Evolutionary conservation across 1,284 basidiomycete species (phyloP), one percentile per base, ranked within the genome.

Genomic region (Ustilago loliicola): DNA sequence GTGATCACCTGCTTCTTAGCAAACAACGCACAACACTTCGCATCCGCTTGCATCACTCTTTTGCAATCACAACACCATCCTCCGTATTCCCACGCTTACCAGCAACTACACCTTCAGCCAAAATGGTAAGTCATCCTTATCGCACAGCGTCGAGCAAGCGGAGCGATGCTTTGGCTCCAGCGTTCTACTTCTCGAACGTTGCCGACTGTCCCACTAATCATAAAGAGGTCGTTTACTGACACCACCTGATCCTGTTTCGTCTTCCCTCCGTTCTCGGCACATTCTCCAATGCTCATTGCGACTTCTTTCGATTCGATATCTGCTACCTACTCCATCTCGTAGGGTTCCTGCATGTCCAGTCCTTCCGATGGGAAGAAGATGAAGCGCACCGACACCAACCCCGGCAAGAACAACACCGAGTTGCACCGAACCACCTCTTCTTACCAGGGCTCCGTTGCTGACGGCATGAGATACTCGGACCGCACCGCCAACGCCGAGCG

Each of bases 371-470:
- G 80, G 51, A 84, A 84, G 80, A 79, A 80, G 72, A 81, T 85
- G 69, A 84, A 80, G 78, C 83, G 84, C 47, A 85, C 85, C 48
- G 84, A 85, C 66, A 85, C 85, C 59, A 85, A 85, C 80, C 80
- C 75, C 11, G 65, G 68, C 57, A 74, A 73, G 62, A 77, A 72
- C 66, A 79, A 77, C 72, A 85, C 84, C 67, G 85, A 84, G 70
- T 76, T 86, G 50, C 85, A 85, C 62, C 83, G 85, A 47, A 85
- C 84, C 67, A 85, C 85, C 29, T 85, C 84, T 17, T 86, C 85
- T 32, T 86, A 83, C 81, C 84, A 85, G 61, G 85, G 85, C 63
- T 80, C 80, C 45, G 83, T 85, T 50, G 84, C 85, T 27, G 85
- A 86, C 36, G 77, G 78, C 52, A 85, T 83, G 77, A 69, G 85